Conservation (phyloP, 2,329 filamentous ascomycete species). For the Botrytis medusae region DNA sequence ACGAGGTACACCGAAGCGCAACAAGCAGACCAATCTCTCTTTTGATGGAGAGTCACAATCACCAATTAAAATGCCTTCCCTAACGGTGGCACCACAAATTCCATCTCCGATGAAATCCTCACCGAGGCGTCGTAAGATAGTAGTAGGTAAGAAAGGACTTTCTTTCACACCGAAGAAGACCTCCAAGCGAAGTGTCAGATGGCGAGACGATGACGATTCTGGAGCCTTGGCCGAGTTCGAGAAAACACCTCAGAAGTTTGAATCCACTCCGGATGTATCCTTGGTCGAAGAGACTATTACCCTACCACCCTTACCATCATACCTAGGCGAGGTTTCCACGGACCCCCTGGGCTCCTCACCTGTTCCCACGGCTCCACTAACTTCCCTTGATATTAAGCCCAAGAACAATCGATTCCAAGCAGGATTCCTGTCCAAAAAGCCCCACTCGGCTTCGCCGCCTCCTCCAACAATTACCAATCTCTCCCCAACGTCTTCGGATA, state of each 20-base stretch:
- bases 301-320: conserved; percentile 53
- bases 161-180: conserved; percentile 82
- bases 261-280: conserved; percentile 56
- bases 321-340: conserved; percentile 42
- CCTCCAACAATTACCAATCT: conserved; percentile 57
- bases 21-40: conserved; percentile 49
- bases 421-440: conserved; percentile 74
- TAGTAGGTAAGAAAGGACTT: conserved; percentile 66
- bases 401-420: conserved; percentile 81
- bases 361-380: conserved; percentile 54
- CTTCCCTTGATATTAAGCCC: conserved; percentile 59
- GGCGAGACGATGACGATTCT: conserved; percentile 88
- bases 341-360: conserved; percentile 52
- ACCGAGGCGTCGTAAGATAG: conserved; percentile 74
- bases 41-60: conserved; percentile 28
- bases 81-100: conserved; percentile 42
- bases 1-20: conserved; percentile 75
- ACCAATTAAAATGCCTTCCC: conserved; percentile 42
- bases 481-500: conserved; percentile 49
- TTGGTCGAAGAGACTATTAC: conserved; percentile 49
- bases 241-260: conserved; percentile 76
- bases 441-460: conserved; percentile 57
- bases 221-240: conserved; percentile 87
- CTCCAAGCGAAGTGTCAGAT: conserved; percentile 76
- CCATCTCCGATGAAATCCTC: conserved; percentile 72